phyloP scores from a whole-genome alignment of 345 rosid genomes.

The Adansonia digitata region DNA sequence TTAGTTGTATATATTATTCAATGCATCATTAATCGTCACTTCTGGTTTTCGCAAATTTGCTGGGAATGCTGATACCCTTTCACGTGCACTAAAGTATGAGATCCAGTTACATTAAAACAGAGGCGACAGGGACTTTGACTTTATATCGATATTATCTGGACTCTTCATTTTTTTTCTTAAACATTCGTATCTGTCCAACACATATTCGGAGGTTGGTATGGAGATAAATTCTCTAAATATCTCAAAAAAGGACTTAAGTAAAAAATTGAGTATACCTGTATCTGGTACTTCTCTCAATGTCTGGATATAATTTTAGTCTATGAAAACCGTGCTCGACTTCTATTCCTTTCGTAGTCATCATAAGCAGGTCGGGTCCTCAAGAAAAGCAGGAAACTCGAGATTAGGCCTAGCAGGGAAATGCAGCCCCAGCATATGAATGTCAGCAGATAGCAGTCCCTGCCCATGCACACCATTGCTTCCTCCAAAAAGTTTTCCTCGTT shows the following conservation, averaged over 20 bases:
- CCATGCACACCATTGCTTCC: conserved; percentile 47
- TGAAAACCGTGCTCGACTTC: conserved; percentile 17
- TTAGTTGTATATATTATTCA: not conserved
- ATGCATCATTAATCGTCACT: not conserved
- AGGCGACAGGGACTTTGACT: not conserved
- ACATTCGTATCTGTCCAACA: no score
- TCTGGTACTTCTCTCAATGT: no score
- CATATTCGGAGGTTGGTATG: no score
- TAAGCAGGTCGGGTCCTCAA: conserved; percentile 51
- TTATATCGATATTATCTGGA: no score
- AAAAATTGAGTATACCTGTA: no score
- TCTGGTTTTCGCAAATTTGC: not conserved
- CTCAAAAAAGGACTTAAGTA: no score
- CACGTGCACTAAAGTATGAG: not conserved
- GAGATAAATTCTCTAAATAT: no score
- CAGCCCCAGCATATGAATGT: conserved; percentile 55
- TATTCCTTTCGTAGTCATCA: conserved; percentile 34
- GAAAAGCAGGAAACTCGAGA: conserved; percentile 42
- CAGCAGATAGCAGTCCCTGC: conserved; percentile 45
- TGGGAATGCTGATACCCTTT: not conserved
- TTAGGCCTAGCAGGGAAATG: conserved; percentile 40
- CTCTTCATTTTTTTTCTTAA: no score
- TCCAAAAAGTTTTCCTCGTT: conserved; percentile 14
- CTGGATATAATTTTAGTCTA: no score
- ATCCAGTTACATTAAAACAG: not conserved